Conservation (phyloP, 2,329 filamentous ascomycete species). For the Juglanconis sp. region DNA sequence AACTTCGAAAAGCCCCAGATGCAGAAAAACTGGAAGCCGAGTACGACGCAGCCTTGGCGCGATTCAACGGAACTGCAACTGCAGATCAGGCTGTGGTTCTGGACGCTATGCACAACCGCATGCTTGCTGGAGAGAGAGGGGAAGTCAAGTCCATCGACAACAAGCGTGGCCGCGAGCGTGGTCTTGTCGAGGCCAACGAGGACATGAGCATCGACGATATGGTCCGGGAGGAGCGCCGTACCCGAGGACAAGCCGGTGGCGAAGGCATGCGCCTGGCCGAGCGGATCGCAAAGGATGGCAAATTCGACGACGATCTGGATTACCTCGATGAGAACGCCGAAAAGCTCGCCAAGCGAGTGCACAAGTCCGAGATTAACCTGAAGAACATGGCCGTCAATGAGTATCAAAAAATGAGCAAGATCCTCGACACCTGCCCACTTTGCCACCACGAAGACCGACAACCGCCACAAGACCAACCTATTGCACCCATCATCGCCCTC, state of each 20-base stretch:
- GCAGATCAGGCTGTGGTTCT: slow-evolving; percentile 72
- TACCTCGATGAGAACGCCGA: slow-evolving; percentile 97
- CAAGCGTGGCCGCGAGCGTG: slow-evolving; percentile 79
- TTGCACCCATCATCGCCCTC: slow-evolving; percentile 82
- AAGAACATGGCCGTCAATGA: slow-evolving; percentile 84
- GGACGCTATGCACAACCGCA: slow-evolving; percentile 82
- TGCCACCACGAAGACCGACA: slow-evolving; percentile 85
- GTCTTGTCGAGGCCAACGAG: slow-evolving; percentile 83
- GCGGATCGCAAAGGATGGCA: slow-evolving; percentile 87
- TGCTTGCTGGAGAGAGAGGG: slow-evolving; percentile 69
- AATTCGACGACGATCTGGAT: slow-evolving; percentile 88
- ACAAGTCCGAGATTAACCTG: slow-evolving; percentile 83
- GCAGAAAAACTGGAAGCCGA: slow-evolving; percentile 74
- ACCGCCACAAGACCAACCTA: slow-evolving; percentile 60
- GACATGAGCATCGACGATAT: slow-evolving; percentile 97
- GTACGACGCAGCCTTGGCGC: slow-evolving; percentile 73
- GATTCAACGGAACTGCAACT: slow-evolving; percentile 46
- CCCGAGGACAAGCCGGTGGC: slow-evolving; percentile 70
- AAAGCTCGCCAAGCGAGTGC: slow-evolving; percentile 81
- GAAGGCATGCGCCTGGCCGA: slow-evolving; percentile 83
- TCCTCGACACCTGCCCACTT: slow-evolving; percentile 82
- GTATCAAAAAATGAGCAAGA: slow-evolving; percentile 83
- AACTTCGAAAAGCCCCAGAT: slow-evolving; percentile 74
- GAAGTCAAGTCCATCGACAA: slow-evolving; percentile 78
- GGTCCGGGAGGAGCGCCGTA: slow-evolving; percentile 90